Conservation (phyloP, 2,329 filamentous ascomycete species). For the Ophiostoma sp. region DNA sequence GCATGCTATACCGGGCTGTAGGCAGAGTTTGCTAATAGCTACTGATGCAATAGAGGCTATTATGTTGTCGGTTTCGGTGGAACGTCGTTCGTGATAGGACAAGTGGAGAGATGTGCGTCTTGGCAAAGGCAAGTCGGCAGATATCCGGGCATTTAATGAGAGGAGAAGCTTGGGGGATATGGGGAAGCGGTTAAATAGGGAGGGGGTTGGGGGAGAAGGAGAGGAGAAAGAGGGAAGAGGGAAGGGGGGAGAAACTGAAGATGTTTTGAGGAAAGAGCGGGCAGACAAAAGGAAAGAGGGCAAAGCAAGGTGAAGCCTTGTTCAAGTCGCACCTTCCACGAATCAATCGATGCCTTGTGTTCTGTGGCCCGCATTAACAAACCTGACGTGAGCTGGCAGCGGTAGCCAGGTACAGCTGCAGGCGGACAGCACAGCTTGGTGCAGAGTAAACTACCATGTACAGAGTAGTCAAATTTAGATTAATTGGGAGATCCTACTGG, state of each 20-base stretch:
- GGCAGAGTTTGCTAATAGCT: background rate
- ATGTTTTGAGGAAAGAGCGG: background rate
- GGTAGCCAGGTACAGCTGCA: background rate
- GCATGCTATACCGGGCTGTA: background rate
- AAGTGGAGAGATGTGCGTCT: constrained; percentile 8
- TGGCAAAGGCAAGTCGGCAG: constrained; percentile 1
- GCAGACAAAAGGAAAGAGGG: background rate
- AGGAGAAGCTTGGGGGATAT: background rate
- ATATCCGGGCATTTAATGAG: background rate
- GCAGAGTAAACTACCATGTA: too few species aligned
- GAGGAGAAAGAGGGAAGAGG: background rate
- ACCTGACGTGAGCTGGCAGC: background rate
- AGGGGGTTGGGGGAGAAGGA: background rate
- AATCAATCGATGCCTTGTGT: constrained; percentile 9
- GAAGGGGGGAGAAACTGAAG: background rate
- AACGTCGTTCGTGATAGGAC: background rate
- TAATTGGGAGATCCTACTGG: background rate
- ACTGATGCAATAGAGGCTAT: constrained; percentile 13
- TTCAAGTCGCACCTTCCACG: constrained; percentile 7
- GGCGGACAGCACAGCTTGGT: background rate
- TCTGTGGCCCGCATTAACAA: background rate
- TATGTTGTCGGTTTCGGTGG: background rate
- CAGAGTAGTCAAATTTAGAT: background rate
- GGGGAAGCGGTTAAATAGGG: background rate
- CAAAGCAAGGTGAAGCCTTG: background rate